Conservation (phyloP, 139 green algal genomes). For the Parachlorella kessleri region DNA sequence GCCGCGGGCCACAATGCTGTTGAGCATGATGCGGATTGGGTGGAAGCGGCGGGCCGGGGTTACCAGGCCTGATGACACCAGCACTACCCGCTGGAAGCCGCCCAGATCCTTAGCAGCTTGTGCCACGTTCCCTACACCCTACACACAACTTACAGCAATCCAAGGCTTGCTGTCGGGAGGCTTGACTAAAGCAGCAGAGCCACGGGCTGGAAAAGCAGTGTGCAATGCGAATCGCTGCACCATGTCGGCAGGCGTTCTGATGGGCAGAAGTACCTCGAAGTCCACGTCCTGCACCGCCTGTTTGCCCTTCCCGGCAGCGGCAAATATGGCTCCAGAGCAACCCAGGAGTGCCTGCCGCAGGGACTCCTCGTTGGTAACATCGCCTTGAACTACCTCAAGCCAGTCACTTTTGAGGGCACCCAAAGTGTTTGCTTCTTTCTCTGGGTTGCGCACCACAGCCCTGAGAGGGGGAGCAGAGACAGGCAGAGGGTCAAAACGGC, state of each 20-base stretch:
- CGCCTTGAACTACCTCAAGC: slow-evolving; percentile 46
- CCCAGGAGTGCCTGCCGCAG: slow-evolving; percentile 11
- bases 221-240: too few relatives aligned
- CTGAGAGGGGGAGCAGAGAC: too few relatives aligned
- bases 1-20: slow-evolving; percentile 70
- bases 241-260: too few relatives aligned
- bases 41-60: slow-evolving; percentile 59
- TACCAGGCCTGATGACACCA: slow-evolving; percentile 66
- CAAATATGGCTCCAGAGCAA: slow-evolving; percentile 52
- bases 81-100: slow-evolving; percentile 45
- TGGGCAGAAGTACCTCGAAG: slow-evolving; percentile 23
- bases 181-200: too few relatives aligned
- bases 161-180: too few relatives aligned
- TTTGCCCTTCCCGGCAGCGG: slow-evolving; percentile 52
- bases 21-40: slow-evolving; percentile 70
- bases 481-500: too few relatives aligned
- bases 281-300: slow-evolving; percentile 56
- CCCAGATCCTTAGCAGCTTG: slow-evolving; percentile 33
- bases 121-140: slow-evolving; percentile 61
- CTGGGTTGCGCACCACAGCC: too few relatives aligned
- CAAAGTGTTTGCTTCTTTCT: too few relatives aligned
- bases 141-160: too few relatives aligned
- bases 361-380: slow-evolving; percentile 48
- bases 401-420: too few relatives aligned
- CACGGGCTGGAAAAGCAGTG: too few relatives aligned